Base-by-base conservation (phyloP, 2,329 filamentous ascomycete genomes). In the Rasamsonia emersonii region DNA sequence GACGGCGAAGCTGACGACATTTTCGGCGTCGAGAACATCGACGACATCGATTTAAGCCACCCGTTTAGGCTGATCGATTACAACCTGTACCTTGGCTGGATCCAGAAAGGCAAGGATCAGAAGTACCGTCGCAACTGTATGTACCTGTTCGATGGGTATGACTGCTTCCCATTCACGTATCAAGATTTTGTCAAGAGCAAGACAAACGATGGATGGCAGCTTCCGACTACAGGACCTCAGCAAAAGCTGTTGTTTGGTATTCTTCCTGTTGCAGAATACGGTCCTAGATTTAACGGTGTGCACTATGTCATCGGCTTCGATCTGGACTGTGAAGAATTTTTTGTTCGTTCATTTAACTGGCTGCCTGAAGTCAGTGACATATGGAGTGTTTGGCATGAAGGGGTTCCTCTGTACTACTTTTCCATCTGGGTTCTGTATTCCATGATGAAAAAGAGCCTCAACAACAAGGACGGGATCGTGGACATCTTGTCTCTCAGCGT, bases 51-150 rank as follows among this genome's bases (percentile, higher is more conserved):
- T 13, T 35, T 47, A 23, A 38, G 30, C 9, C 51, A 56, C 24
- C 51, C 51, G 5, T 57, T 50, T 51, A 41, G 45, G 7, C 39
- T 54, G 9, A 33, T 56, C 6, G 54, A 58, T 35, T 58, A 53
- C 17, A 43, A 55, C 11, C 31, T 58, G 10, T 56, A 55, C 25
- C 46, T 58, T 8, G 38, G 38, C 10, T 30, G 35, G n/a, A 36
- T 50, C 16, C 53, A 58, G 24, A 32, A 24, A 4, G 38, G 35
- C 6, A 44, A 38, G 25, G 42, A 46, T 11, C 23, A 18, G 11
- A n/a, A 39, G 10, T 24, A 16, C 3, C 39, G 52, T 5, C 37
- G 41, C 5, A 41, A 46, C 7, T 30, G 44, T n/a, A 43, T 44
- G 40, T 44, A 45, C 27, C 28, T 58, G 10, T 39, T 48, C 16